A percentile compares a stretch with the other conserved stretches of the same genome.
Conservation (phyloP, 176 grass and related monocot genomes). For the Paspalum vaginatum region DNA sequence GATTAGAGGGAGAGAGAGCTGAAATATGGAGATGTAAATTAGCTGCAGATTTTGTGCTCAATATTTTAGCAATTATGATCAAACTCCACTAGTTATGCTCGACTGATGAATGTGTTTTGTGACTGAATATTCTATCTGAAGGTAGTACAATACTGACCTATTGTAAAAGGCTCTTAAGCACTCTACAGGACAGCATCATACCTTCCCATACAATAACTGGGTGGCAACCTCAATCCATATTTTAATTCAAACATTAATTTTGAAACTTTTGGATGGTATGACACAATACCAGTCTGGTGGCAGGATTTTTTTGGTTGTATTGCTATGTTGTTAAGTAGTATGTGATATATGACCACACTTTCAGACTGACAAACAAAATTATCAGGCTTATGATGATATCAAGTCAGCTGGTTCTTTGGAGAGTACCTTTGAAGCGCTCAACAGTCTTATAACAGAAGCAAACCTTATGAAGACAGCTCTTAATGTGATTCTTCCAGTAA, state of each 20-base stretch:
- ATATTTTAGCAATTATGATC: neutral
- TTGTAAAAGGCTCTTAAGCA: neutral
- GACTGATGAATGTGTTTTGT: neutral
- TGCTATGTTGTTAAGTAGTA: conserved; percentile 12
- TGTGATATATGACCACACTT: neutral
- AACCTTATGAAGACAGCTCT: conserved; percentile 80
- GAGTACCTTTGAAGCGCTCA: conserved; percentile 62
- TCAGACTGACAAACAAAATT: neutral
- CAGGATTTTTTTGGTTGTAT: neutral
- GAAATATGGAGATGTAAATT: neutral
- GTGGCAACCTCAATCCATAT: neutral
- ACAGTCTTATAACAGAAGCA: conserved; percentile 74
- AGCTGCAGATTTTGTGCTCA: neutral
- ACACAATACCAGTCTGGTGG: neutral
- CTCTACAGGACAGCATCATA: neutral
- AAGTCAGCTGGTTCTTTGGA: conserved; percentile 53
- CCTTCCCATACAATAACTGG: neutral
- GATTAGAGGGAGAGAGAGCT: too few relatives aligned
- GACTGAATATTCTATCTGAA: neutral
- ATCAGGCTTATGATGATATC: conserved; percentile 71
- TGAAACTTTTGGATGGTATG: neutral
- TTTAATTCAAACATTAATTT: neutral
- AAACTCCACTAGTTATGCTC: neutral
- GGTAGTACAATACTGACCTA: neutral
- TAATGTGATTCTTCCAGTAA: conserved; percentile 62